Base-by-base conservation (phyloP, 2,329 filamentous ascomycete species). In the Hymenoscyphus scutula region DNA sequence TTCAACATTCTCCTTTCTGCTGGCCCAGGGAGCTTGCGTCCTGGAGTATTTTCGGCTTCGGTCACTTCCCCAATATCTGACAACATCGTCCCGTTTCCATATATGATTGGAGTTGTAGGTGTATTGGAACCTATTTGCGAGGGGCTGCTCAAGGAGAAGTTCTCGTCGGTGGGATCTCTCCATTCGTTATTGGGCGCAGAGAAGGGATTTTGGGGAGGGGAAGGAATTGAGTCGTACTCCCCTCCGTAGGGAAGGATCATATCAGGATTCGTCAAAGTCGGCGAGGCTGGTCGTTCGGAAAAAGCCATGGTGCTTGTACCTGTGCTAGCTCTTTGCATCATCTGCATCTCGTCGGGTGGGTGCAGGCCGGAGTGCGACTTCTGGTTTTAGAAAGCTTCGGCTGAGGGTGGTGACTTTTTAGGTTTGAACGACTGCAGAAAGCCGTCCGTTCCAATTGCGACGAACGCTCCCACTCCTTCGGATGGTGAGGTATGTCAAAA, bases 231-330 rank as follows among this genome's bases (percentile, higher is more conserved):
- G 74, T 83, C 74, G 74, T 81, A 82, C 67, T 86, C 84, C 72
- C 88, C 41, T 19, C 53, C 87, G 74, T 89, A 87, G 64, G 93
- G 93, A 59, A 97, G 80, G 71, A 97, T 96, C 91, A 97, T 93
- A 75, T 96, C 93, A 59, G 92, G 92, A 76, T 97, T 96, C 61
- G 92, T 96, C 71, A 97, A 80, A 2, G 93, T 96, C 55, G 93
- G 93, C 64, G 91, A 96, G 13, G 86, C 86, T 67, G 89, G 87
- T 62, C 81, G 76, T 15, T 30, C 37, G 53, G 81, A 54, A 69
- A 83, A 81, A 53, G 76, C 62, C 69, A 72, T 72, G 41, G 65
- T 67, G 25, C n/a, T n/a, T n/a, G 66, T 57, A 19, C 70, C 69
- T 23, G 71, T 64, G 51, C 66, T 61, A 58, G 58, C 64, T 37